Evolutionary conservation across 345 rosid species (phyloP), one percentile per base, ranked within the genome.

Genomic region (Brassica nigra): DNA sequence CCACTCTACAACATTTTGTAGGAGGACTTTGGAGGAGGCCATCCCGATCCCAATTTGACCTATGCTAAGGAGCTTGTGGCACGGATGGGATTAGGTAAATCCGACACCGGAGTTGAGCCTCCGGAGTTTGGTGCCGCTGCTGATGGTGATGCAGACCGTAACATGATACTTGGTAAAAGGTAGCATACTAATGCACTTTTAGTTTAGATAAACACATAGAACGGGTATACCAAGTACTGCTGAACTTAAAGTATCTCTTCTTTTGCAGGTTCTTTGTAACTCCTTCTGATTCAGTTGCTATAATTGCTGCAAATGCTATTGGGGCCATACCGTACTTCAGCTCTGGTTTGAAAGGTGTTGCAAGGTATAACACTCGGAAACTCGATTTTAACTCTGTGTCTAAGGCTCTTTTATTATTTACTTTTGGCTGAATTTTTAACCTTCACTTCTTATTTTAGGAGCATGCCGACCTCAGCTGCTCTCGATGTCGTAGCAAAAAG

Each of bases 11-110:
- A 72, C 76, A 66, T 29, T 20, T 74, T 83, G 55, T 85, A 96
- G 99, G 99, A 96, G 83, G 99, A 93, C 87, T 96, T 96, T 84
- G 99, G 99, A 42, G 98, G 99, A 77, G 97, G 99, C 8, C 98
- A 96, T 83, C 98, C 98, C 0, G 99, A 93, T 88, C 99, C 99
- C 31, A 96, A 96, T 85, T 87, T 96, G 81, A 96, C 99, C 66
- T 96, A 96, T 80, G 99, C 98, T 54, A 93, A 93, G 87, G 98
- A 90, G 84, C 86, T 96, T 85, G 99, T 93, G 77, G 92, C 84
- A 81, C 87, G 94, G 23, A 90, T 96, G 99, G 99, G 99, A 77
- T 87, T 93, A 86, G 84, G 95, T 71, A 92, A 96, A 83, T 89
- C 97, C 8, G 78, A 73, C 78, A 68, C 91, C 49, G 87, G 82